phyloP scores from a whole-genome alignment of 2,329 filamentous ascomycete genomes.

The Sclerotinia trifoliorum region DNA sequence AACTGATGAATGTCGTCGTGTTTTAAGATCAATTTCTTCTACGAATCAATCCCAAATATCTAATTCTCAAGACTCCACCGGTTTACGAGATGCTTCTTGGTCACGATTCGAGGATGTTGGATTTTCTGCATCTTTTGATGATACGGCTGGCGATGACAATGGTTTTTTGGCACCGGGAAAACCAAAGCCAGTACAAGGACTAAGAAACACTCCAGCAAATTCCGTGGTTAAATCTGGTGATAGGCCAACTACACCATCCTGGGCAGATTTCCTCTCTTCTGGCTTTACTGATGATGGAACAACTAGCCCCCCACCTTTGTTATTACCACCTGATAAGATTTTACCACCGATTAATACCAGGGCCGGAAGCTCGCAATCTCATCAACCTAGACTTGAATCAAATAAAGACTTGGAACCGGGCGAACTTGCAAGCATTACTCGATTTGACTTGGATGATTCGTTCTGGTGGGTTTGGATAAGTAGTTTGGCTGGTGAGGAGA shows the following conservation, averaged over 20 bases:
- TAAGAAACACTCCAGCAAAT: slow-evolving; percentile 67
- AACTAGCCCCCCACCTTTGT: slow-evolving; percentile 61
- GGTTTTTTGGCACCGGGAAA: slow-evolving; percentile 32
- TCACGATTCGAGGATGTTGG: slow-evolving; percentile 95
- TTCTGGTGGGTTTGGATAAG: slow-evolving; percentile 99
- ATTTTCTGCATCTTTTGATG: slow-evolving; percentile 73
- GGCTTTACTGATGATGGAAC: slow-evolving; percentile 80
- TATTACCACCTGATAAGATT: slow-evolving; percentile 89
- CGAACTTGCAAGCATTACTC: slow-evolving; percentile 88
- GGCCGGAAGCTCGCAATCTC: slow-evolving; percentile 83
- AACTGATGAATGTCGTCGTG: slow-evolving; percentile 90
- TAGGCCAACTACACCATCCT: slow-evolving; percentile 91
- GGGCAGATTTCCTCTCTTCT: slow-evolving; percentile 95
- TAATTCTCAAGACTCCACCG: slow-evolving; percentile 67
- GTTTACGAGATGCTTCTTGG: slow-evolving; percentile 85
- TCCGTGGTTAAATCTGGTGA: slow-evolving; percentile 61
- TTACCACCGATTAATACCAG: slow-evolving; percentile 80
- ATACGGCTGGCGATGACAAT: slow-evolving; percentile 55
- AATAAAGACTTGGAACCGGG: slow-evolving; percentile 76
- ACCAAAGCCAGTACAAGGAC: slow-evolving; percentile 48
- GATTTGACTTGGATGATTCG: slow-evolving; percentile 84
- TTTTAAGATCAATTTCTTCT: slow-evolving; percentile 82
- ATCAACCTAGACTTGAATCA: slow-evolving; percentile 68
- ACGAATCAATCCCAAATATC: slow-evolving; percentile 82
- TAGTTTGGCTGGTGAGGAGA: slow-evolving; percentile 89